phyloP scores from a whole-genome alignment of 2,329 filamentous ascomycete genomes.

The Venturia effusa region DNA sequence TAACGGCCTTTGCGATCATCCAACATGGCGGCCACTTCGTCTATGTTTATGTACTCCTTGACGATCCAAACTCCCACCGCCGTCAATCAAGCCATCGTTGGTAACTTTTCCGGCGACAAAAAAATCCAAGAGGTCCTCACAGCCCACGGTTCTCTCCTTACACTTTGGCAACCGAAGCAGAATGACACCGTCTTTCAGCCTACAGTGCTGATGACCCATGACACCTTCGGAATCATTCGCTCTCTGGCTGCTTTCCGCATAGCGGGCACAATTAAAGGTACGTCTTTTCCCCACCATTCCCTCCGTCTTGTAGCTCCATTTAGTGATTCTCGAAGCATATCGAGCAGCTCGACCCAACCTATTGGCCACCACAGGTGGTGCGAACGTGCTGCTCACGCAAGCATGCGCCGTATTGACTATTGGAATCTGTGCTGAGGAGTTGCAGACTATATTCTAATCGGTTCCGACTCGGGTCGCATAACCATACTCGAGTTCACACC shows the following conservation, averaged over 20 bases:
- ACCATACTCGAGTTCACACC: constrained; percentile 87
- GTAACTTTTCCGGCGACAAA: constrained; percentile 91
- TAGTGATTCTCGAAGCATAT: constrained; percentile 36
- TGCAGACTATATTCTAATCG: constrained; percentile 88
- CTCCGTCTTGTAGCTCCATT: constrained; percentile 25
- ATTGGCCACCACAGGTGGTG: neutral
- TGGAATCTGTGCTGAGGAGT: neutral
- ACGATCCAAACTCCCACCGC: constrained; percentile 89
- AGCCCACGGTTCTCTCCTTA: constrained; percentile 80
- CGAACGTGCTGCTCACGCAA: constrained; percentile 1
- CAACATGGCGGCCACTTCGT: constrained; percentile 91
- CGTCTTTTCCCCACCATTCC: constrained; percentile 30
- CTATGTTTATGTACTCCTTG: constrained; percentile 97
- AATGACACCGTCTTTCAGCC: constrained; percentile 77
- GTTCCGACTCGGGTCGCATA: constrained; percentile 91
- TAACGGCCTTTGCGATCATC: neutral
- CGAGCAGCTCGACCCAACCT: constrained; percentile 20
- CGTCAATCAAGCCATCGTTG: constrained; percentile 80
- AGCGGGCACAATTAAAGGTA: constrained; percentile 93
- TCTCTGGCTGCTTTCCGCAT: constrained; percentile 80
- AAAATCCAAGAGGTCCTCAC: constrained; percentile 90
- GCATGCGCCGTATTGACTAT: neutral
- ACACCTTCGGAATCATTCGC: constrained; percentile 93
- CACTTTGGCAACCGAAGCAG: constrained; percentile 76
- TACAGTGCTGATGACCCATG: constrained; percentile 61